Evolutionary conservation across 768 basidiomycete species (phyloP).

Genomic region (Suillus weaverae): DNA sequence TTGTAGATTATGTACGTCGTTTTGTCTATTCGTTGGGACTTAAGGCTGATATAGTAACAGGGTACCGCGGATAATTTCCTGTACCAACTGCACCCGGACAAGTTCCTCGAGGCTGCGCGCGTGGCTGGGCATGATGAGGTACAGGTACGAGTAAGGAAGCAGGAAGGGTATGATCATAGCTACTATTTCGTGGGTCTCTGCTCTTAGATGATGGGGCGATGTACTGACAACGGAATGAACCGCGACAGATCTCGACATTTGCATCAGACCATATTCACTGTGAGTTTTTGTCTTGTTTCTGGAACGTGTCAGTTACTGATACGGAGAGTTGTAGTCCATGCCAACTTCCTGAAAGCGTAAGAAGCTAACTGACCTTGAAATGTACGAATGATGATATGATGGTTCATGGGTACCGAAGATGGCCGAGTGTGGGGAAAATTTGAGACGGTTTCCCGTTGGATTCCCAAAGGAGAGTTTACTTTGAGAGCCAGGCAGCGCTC

Average conservation of each 20-base stretch:
- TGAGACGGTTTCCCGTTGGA: background rate
- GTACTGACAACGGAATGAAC: slow-evolving; percentile 5
- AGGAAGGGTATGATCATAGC: slow-evolving; percentile 85
- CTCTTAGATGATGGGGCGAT: background rate
- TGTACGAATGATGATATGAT: background rate
- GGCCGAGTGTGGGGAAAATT: background rate
- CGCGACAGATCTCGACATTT: slow-evolving; percentile 79
- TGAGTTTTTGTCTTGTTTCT: slow-evolving; percentile 38
- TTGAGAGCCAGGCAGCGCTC: background rate
- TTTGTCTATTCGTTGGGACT: background rate
- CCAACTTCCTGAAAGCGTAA: slow-evolving; percentile 80
- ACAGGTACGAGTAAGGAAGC: slow-evolving; percentile 75
- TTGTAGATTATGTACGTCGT: slow-evolving; percentile 78
- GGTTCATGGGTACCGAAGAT: background rate
- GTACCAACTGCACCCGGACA: slow-evolving; percentile 88
- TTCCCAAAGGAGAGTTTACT: background rate
- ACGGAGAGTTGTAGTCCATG: slow-evolving; percentile 61
- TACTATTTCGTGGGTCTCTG: slow-evolving; percentile 75
- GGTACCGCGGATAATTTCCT: slow-evolving; percentile 82
- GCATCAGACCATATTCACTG: slow-evolving; percentile 88
- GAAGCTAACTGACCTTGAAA: background rate
- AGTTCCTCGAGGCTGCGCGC: slow-evolving; percentile 78
- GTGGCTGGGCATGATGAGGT: slow-evolving; percentile 69
- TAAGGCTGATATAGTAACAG: slow-evolving; percentile 35
- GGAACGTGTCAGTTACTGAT: slow-evolving; percentile 12